Percentiles rank a stretch among this genome's conserved stretches.
These are phyloP conservation scores for Nicotiana otophora DNA, from an alignment of 257 asterid species.

Conservation along the genomic window DNA sequence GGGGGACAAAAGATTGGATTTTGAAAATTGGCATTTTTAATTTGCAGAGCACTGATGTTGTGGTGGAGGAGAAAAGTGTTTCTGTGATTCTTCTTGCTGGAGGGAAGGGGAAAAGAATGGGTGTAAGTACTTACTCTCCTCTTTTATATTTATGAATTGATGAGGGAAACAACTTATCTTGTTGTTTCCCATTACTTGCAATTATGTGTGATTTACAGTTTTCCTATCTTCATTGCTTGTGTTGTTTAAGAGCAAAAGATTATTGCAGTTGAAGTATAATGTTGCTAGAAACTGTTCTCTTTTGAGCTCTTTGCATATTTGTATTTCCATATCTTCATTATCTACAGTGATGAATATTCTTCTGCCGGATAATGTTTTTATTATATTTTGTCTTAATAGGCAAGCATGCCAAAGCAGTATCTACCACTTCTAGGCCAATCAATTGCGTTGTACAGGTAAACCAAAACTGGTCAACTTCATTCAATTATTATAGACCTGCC, in stretches of 20 bases:
- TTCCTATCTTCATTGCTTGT: not conserved
- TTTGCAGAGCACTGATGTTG: constrained; percentile 45
- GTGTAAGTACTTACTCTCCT: constrained; percentile 41
- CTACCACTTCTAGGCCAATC: constrained; percentile 98
- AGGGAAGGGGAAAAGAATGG: constrained; percentile 98
- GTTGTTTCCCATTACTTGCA: not conserved
- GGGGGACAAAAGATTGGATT: not conserved
- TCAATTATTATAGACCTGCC: not conserved
- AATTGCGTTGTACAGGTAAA: constrained; percentile 90
- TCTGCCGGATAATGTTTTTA: constrained; percentile 22
- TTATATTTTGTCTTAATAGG: constrained; percentile 53
- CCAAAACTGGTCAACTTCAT: not conserved
- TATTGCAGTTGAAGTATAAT: not conserved
- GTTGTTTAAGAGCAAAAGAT: not conserved
- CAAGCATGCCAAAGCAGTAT: constrained; percentile 98
- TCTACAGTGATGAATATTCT: constrained; percentile 1
- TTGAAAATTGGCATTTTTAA: not conserved
- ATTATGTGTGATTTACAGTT: not conserved
- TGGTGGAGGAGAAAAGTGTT: constrained; percentile 71
- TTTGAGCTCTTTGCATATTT: constrained; percentile 1
- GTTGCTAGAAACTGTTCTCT: not conserved
- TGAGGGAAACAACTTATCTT: not conserved
- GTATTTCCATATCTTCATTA: constrained; percentile 2
- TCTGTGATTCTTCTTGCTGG: constrained; percentile 97
- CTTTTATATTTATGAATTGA: not conserved